Conservation (phyloP, 148 eudicot species). For the Amaranthus palmeri region DNA sequence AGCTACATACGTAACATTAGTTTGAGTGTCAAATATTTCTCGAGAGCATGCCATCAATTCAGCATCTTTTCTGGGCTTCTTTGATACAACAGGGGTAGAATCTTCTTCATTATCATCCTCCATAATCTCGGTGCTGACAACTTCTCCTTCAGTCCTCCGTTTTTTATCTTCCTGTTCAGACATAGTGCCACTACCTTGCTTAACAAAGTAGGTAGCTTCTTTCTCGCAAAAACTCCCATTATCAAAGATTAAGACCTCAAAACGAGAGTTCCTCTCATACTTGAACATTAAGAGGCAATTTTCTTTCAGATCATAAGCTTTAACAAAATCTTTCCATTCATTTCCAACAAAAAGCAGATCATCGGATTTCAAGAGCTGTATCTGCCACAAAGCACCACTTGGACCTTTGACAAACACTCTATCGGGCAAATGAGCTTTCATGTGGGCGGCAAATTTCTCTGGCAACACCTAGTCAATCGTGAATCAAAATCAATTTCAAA, state of each 20-base stretch:
- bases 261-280: constrained; percentile 30
- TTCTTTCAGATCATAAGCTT: constrained; percentile 33
- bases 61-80: constrained; percentile 22
- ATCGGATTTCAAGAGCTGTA: constrained; percentile 29
- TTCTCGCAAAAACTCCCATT: constrained; percentile 45
- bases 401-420: constrained; percentile 41
- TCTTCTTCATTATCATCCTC: constrained; percentile 21
- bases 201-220: constrained; percentile 45
- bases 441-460: constrained; percentile 22
- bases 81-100: constrained; percentile 6
- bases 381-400: constrained; percentile 40
- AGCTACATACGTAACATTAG: constrained; percentile 4
- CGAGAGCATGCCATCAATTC: background rate
- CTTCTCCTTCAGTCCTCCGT: constrained; percentile 16
- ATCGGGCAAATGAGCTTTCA: constrained; percentile 20
- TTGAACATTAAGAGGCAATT: constrained; percentile 38
- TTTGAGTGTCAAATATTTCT: background rate
- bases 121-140: constrained; percentile 15
- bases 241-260: constrained; percentile 49
- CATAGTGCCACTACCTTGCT: constrained; percentile 16
- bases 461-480: constrained; percentile 21
- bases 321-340: constrained; percentile 52
- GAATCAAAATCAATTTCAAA: constrained; percentile 11
- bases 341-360: constrained; percentile 23
- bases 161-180: constrained; percentile 3